Evolutionary conservation across 306 rosid genomes (phyloP).

Genomic region (Carpinus fangiana): DNA sequence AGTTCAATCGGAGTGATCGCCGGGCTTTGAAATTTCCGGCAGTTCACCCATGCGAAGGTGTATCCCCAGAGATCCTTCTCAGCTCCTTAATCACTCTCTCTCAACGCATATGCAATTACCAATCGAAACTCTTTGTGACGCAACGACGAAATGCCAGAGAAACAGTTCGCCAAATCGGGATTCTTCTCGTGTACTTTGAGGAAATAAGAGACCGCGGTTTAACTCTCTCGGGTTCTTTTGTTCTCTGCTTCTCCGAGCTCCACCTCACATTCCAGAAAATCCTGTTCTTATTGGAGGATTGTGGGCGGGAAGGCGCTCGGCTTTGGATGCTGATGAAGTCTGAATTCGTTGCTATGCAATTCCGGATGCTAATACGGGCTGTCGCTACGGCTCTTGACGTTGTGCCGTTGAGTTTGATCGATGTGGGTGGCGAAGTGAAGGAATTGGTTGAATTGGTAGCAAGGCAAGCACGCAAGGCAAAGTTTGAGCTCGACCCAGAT

Average conservation of each 20-base stretch:
- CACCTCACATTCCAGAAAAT: conserved; percentile 65
- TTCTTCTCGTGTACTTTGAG: conserved; percentile 59
- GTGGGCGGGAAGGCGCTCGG: conserved; percentile 41
- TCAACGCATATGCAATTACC: conserved; percentile 41
- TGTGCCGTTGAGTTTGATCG: conserved; percentile 41
- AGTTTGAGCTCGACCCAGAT: conserved; percentile 38
- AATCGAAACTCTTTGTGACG: conserved; percentile 37
- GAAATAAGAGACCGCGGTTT: conserved; percentile 34
- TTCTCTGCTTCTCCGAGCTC: conserved; percentile 65
- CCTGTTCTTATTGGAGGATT: conserved; percentile 62
- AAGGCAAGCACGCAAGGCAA: conserved; percentile 57
- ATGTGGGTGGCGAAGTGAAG: conserved; percentile 52
- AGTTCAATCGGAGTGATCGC: conserved; percentile 38
- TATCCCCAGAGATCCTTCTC: conserved; percentile 55
- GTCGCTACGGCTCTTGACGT: conserved; percentile 67
- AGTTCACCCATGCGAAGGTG: conserved; percentile 63
- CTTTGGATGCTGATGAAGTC: conserved; percentile 59
- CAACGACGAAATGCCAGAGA: conserved; percentile 66
- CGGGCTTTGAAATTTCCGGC: conserved; percentile 72
- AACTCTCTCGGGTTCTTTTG: conserved; percentile 24
- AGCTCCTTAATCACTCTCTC: conserved; percentile 51
- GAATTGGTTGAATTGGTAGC: conserved; percentile 57
- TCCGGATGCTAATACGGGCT: conserved; percentile 38
- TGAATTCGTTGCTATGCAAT: conserved; percentile 45
- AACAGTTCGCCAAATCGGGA: conserved; percentile 51